Percentiles rank a stretch among this genome's conserved stretches.
These are phyloP conservation scores for Lojkania enalia DNA, from an alignment of 2,329 filamentous ascomycete genomes.

Conservation along the genomic window DNA sequence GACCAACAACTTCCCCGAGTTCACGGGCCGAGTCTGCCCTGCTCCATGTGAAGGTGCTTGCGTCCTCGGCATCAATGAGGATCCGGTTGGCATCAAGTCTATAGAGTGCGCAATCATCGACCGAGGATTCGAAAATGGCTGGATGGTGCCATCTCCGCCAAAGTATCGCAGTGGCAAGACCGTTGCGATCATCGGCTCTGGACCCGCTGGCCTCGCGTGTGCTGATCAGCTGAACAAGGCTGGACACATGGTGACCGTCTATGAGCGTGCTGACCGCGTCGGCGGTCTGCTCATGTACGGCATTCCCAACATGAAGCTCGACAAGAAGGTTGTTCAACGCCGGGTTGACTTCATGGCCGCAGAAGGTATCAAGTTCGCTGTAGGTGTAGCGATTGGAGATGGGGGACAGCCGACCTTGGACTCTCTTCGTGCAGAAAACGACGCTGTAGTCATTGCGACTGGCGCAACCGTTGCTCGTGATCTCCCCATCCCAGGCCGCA, in stretches of 20 bases:
- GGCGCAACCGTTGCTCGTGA: slow-evolving; percentile 93
- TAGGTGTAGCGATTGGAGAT: slow-evolving; percentile 76
- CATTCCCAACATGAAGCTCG: slow-evolving; percentile 99
- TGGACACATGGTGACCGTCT: slow-evolving; percentile 85
- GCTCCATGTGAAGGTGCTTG: slow-evolving; percentile 96
- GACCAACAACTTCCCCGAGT: slow-evolving; percentile 99
- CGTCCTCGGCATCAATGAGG: slow-evolving; percentile 94
- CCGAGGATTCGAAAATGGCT: slow-evolving; percentile 95
- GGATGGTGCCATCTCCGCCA: slow-evolving; percentile 87
- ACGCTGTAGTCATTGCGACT: slow-evolving; percentile 88
- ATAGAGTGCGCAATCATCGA: slow-evolving; percentile 98
- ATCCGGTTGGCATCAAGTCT: slow-evolving; percentile 96
- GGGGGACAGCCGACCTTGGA: slow-evolving; percentile 69
- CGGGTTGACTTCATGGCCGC: slow-evolving; percentile 92
- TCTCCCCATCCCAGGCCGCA: slow-evolving; percentile 85
- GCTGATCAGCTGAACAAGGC: slow-evolving; percentile 95
- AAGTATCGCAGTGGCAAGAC: slow-evolving; percentile 83
- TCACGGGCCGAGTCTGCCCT: slow-evolving; percentile 94
- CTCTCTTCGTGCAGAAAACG: slow-evolving; percentile 72
- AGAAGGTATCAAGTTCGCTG: slow-evolving; percentile 83
- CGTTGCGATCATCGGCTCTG: slow-evolving; percentile 87
- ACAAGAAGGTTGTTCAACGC: slow-evolving; percentile 95
- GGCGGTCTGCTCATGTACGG: slow-evolving; percentile 97
- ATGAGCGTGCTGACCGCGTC: slow-evolving; percentile 86
- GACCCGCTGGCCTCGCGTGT: slow-evolving; percentile 84